These are phyloP conservation scores for Turritis glabra DNA, from an alignment of 345 rosid species.

Conservation along the genomic window DNA sequence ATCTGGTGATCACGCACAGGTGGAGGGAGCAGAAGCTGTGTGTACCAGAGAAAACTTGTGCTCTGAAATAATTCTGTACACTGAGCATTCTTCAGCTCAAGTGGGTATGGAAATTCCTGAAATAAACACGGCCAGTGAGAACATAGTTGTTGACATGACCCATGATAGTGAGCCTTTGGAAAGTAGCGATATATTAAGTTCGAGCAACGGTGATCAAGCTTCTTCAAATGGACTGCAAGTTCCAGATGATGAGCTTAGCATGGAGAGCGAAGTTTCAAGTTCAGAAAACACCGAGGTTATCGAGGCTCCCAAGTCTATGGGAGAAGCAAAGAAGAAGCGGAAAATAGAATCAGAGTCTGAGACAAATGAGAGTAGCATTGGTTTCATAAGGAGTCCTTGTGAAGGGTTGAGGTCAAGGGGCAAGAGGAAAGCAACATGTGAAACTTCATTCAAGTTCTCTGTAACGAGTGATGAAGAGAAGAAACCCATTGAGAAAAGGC, in stretches of 20 bases:
- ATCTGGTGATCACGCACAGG: conserved; percentile 24
- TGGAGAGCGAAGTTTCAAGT: conserved; percentile 38
- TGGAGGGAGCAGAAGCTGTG: conserved; percentile 36
- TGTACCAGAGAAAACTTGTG: conserved; percentile 35
- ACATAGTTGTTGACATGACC: conserved; percentile 28
- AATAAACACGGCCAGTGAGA: conserved; percentile 28
- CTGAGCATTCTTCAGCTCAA: conserved; percentile 27
- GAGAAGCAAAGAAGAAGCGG: conserved; percentile 53
- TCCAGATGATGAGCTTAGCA: conserved; percentile 41
- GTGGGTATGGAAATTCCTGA: conserved; percentile 35
- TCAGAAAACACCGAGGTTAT: conserved; percentile 25
- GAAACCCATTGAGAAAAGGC: conserved; percentile 42
- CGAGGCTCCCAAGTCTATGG: conserved; percentile 1
- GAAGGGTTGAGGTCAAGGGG: conserved; percentile 94
- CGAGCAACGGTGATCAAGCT: conserved; percentile 33
- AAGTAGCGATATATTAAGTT: conserved; percentile 25
- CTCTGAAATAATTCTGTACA: conserved; percentile 17
- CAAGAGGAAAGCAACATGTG: conserved; percentile 40
- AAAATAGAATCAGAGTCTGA: conserved; percentile 51
- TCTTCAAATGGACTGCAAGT: conserved; percentile 32
- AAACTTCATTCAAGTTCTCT: conserved; percentile 27
- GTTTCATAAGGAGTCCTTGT: conserved; percentile 89
- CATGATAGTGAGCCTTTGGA: conserved; percentile 34
- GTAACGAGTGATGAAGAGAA: conserved; percentile 38
- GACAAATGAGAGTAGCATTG: conserved; percentile 38